Base-by-base conservation (phyloP, 345 rosid species). In the Dovyalis caffra region DNA sequence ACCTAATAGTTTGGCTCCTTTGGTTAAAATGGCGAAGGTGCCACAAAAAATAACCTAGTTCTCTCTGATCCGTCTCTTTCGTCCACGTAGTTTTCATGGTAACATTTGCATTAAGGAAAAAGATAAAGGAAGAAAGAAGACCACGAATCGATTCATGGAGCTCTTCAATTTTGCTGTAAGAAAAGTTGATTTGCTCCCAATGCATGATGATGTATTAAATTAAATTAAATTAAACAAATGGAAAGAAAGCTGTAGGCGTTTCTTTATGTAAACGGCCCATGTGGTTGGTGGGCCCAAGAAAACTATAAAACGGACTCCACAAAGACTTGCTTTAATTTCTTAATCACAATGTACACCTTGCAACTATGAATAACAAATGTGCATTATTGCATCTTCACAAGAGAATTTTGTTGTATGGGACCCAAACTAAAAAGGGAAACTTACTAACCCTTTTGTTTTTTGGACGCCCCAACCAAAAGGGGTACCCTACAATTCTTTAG, bases 231-330 rank as follows among this genome's bases (percentile, higher is more conserved):
- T 78, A 79, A 81, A 79, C 64, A 84, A 74, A 56, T 15, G 71
- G 77, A 74, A 64, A 29, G 37, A 8, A 47, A 47, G n/a, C 7
- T 45, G 75, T 4, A 38, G 60, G 69, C 61, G 65, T 64, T 70
- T 71, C 81, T 81, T 84, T 86, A 81, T 84, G 82, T 70, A 73
- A 81, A 79, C 78, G 49, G 58, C 85, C 88, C 91, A 83, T 84
- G 88, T 88, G 91, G 81, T 26, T 49, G 76, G 76, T 56, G 89
- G 89, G 69, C 83, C 89, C 72, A 79, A 9, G 71, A 83, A 76
- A 82, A 76, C 82, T 47, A 74, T 35, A 53, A 83, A 81, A 68
- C 74, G 72, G 72, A 77, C 83, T 77, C 80, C 76, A 70, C 83
- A 76, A 84, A 78, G 80, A 68, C 82, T 83, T 77, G 75, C 77